These are phyloP conservation scores for Aphanocladium album DNA, from an alignment of 2,329 filamentous ascomycete species.

Conservation along the genomic window DNA sequence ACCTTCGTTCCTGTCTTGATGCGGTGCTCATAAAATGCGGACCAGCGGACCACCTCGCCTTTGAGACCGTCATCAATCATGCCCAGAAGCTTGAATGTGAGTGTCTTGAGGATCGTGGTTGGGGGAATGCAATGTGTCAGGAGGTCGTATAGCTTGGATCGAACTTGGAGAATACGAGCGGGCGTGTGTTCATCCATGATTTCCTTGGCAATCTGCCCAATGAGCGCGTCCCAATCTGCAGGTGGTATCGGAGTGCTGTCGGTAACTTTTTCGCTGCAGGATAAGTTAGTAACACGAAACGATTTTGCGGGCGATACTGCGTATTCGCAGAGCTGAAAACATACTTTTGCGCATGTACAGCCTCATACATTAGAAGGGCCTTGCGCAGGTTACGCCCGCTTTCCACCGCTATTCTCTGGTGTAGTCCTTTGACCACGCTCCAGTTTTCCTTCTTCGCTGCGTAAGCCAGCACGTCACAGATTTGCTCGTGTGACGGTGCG, in stretches of 20 bases:
- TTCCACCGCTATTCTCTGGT: conserved; percentile 80
- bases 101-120: conserved; percentile 87
- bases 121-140: conserved; percentile 95
- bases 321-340: conserved; percentile 25
- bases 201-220: conserved; percentile 83
- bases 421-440: conserved; percentile 68
- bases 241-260: conserved; percentile 87
- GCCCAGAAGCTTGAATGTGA: conserved; percentile 87
- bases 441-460: conserved; percentile 77
- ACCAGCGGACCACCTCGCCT: conserved; percentile 90
- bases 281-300: conserved; percentile 25
- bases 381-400: conserved; percentile 86
- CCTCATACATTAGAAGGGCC: conserved; percentile 93
- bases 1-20: conserved; percentile 90
- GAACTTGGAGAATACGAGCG: conserved; percentile 77
- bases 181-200: conserved; percentile 94
- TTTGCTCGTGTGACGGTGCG: conserved; percentile 80
- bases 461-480: conserved; percentile 67
- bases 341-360: conserved; percentile 95
- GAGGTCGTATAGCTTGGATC: conserved; percentile 93
- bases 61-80: conserved; percentile 87
- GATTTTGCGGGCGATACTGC: not conserved
- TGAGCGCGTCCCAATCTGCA: conserved; percentile 93
- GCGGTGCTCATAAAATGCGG: conserved; percentile 93
- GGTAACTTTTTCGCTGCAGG: conserved; percentile 74